Base-by-base conservation (phyloP, 2,329 filamentous ascomycete genomes). In the Dothideomycetidae sp. region DNA sequence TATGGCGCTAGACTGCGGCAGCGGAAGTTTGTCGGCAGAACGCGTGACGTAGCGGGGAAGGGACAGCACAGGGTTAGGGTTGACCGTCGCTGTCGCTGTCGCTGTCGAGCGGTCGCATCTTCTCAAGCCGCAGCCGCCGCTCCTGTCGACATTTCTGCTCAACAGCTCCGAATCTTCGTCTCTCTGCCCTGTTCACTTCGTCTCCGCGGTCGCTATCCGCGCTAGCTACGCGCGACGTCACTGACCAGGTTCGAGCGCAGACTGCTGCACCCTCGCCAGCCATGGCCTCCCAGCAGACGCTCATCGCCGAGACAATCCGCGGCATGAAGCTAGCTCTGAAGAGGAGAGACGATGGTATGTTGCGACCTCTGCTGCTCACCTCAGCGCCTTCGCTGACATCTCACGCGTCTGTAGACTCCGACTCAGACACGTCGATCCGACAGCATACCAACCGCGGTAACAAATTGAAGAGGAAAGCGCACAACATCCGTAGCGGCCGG, bases 381-480 rank as follows among this genome's bases (percentile, higher is more conserved):
- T 18, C 28, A 29, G 10, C 14, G 16, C 9, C 17, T 36, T 15
- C n/a, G 17, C 21, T 10, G 10, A 17, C 28, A 39, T 32, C 28
- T 44, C 36, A 48, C 7, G 21, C 21, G n/a, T 7, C 30, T 12
- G 39, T 58, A 85, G 81, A 83, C 44, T 82, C 77, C 48, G 81
- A 86, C 54, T 82, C 79, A 41, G 82, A 88, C 56, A 75, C 76
- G 42, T 71, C 74, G 38, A 75, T 84, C 49, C 69, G 76, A 42
- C 67, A 71, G 48, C 71, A 71, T 48, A 78, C 75, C 40, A 85
- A 85, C 57, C 76, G 81, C 52, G 80, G 79, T 43, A 74, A 83
- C 57, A 88, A 86, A 55, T 66, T 88, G 31, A 82, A 85, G 64
- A 80, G 75, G 56, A 71, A 74, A 49, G 76, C 81, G 31, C 70